These are phyloP conservation scores for Fusarium sp. DNA, from an alignment of 2,329 filamentous ascomycete genomes.

Conservation along the genomic window DNA sequence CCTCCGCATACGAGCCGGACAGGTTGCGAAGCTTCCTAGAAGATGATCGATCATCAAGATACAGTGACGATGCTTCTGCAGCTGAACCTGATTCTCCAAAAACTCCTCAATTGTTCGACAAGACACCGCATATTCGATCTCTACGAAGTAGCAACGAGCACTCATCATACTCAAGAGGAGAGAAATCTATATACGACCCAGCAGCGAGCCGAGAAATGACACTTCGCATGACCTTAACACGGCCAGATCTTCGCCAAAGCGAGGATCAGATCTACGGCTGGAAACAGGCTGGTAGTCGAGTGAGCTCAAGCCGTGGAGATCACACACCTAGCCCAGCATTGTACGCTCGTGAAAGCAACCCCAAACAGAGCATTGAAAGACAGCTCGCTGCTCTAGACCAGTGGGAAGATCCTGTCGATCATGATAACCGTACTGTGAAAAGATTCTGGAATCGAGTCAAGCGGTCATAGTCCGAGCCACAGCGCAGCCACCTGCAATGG, in stretches of 20 bases:
- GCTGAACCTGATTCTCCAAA: constrained; percentile 67
- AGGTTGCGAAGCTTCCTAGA: constrained; percentile 65
- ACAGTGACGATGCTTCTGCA: constrained; percentile 63
- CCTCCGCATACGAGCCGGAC: constrained; percentile 51
- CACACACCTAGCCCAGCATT: constrained; percentile 30
- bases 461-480: constrained; percentile 45
- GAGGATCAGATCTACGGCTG: constrained; percentile 78
- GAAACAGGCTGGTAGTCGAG: constrained; percentile 59
- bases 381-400: constrained; percentile 63
- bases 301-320: constrained; percentile 50
- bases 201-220: constrained; percentile 85
- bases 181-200: constrained; percentile 58
- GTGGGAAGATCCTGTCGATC: constrained; percentile 44
- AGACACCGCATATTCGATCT: constrained; percentile 43
- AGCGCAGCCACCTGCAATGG: neutral
- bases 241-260: constrained; percentile 81
- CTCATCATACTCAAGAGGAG: constrained; percentile 43
- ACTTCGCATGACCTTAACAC: constrained; percentile 90
- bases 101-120: constrained; percentile 61
- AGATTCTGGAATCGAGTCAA: constrained; percentile 71
- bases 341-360: constrained; percentile 46
- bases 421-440: constrained; percentile 65
- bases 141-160: constrained; percentile 41
- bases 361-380: constrained; percentile 63
- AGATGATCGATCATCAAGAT: constrained; percentile 65